Evolutionary conservation across 1,139 yeast genomes (phyloP), one percentile per base, ranked within the genome.

Genomic region (Suhomyces yuchorum): DNA sequence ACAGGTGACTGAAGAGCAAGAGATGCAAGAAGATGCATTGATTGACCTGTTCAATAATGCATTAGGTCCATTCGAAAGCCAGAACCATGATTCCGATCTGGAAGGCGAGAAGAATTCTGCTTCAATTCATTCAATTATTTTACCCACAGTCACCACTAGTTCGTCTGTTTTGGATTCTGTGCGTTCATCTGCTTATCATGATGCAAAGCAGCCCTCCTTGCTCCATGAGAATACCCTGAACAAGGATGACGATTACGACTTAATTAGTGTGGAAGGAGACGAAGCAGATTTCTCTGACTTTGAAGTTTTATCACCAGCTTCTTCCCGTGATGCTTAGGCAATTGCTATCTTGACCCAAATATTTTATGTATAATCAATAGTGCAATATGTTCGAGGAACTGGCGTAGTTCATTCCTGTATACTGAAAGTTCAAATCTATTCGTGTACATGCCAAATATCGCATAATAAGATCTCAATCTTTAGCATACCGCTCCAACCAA

Each of bases 291-390:
- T 57, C 11, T 72, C 77, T 3, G 80, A 75, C 52, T 75, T 57
- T 53, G 79, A 74, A 51, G 58, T 74, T 18, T 67, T 74, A 49
- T 70, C 77, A 1, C 64, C 73, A 17, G 59, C 58, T 17, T 33
- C 47, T 14, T 28, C 47, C 3, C 37, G 18, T 37, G 37, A 26
- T 3, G 18, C 9, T 30, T 30, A n/a, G 14, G 9, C 18, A 30
- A 6, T 30, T 2, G 15, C 17, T 14, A 30, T 9, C 18, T 5
- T 14, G 18, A 14, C 34, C 34, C 9, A 30, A 34, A 23, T 32
- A 23, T 40, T 28, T 36, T 23, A 26, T 18, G 35, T 24, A 20
- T 20, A 8, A 26, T 8, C 26, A 5, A 26, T 11, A 37, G 17
- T 37, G 39, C 26, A 15, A 37, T 37, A 9, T 8, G 30, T 23